A percentile compares a stretch with the other conserved stretches of the same genome.
Conservation (phyloP, 1,284 basidiomycete species). For the Anthracocystis walkeri region DNA sequence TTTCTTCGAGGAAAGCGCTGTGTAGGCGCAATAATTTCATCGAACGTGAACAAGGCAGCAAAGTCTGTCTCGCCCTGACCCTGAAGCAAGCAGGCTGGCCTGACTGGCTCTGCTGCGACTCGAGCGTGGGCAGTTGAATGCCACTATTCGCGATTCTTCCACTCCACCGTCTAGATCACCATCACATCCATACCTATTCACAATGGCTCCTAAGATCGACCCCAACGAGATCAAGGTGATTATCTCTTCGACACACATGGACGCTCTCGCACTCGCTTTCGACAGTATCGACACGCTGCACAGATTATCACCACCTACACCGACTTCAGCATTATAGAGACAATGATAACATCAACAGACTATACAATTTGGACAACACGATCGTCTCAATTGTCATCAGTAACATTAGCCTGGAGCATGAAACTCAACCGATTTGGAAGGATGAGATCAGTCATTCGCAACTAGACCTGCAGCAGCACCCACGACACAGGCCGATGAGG, state of each 20-base stretch:
- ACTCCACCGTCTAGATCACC: conserved; percentile 47
- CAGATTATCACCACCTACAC: conserved; percentile 14
- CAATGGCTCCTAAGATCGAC: conserved; percentile 73
- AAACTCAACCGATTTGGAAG: background rate
- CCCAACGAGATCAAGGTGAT: conserved; percentile 85
- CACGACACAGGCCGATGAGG: background rate
- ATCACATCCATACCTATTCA: conserved; percentile 45
- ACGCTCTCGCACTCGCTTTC: conserved; percentile 8
- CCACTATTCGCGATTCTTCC: conserved; percentile 6
- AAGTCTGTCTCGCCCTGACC: background rate
- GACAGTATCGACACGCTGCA: conserved; percentile 24
- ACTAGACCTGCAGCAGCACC: background rate
- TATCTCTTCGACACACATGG: conserved; percentile 18
- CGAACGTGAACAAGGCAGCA: background rate
- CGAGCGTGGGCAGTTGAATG: conserved; percentile 8
- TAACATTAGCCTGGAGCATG: background rate
- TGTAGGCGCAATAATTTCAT: background rate
- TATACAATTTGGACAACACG: background rate
- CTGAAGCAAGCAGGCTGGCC: too few species aligned
- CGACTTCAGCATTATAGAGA: background rate
- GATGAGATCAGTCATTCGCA: background rate
- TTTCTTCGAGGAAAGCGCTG: conserved; percentile 1
- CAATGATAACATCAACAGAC: background rate
- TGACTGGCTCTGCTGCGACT: background rate
- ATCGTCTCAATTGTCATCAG: background rate